phyloP scores from a whole-genome alignment of 495 filamentous ascomycete genomes.

The Hypoxylon crocopeplum region DNA sequence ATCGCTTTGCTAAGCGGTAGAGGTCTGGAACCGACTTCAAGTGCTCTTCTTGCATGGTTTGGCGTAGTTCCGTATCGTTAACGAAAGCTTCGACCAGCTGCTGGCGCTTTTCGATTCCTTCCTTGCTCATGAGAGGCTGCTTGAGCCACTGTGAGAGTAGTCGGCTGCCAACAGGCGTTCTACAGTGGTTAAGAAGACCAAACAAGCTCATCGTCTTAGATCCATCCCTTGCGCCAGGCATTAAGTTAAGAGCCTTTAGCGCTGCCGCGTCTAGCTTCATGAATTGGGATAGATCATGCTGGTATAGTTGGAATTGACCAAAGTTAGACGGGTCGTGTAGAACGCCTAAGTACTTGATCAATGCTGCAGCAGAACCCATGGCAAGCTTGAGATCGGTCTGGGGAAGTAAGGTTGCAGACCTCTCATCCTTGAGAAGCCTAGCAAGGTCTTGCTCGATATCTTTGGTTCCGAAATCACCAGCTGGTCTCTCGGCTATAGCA shows the following conservation, averaged over 20 bases:
- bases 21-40: conserved; percentile 92
- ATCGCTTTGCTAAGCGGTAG: conserved; percentile 91
- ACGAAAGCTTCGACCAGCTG: conserved; percentile 96
- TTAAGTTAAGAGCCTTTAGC: conserved; percentile 91
- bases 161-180: conserved; percentile 90
- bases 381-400: conserved; percentile 95
- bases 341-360: conserved; percentile 95
- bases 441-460: conserved; percentile 97
- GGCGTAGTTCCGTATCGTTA: conserved; percentile 88
- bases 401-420: conserved; percentile 75
- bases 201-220: conserved; percentile 98
- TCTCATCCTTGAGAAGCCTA: conserved; percentile 83
- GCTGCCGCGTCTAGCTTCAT: conserved; percentile 99
- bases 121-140: conserved; percentile 91
- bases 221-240: conserved; percentile 94
- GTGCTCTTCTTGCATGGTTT: conserved; percentile 98
- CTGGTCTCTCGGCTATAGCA: conserved; percentile 79
- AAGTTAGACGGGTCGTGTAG: conserved; percentile 92
- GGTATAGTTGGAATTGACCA: conserved; percentile 95
- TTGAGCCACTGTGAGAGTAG: conserved; percentile 96
- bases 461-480: conserved; percentile 80
- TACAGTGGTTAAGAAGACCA: conserved; percentile 95
- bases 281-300: conserved; percentile 95
- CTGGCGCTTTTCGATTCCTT: conserved; percentile 89
- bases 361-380: conserved; percentile 91